These are phyloP conservation scores for Eutreptiella sp. DNA, from an alignment of 208 protist genomes.

Conservation along the genomic window DNA sequence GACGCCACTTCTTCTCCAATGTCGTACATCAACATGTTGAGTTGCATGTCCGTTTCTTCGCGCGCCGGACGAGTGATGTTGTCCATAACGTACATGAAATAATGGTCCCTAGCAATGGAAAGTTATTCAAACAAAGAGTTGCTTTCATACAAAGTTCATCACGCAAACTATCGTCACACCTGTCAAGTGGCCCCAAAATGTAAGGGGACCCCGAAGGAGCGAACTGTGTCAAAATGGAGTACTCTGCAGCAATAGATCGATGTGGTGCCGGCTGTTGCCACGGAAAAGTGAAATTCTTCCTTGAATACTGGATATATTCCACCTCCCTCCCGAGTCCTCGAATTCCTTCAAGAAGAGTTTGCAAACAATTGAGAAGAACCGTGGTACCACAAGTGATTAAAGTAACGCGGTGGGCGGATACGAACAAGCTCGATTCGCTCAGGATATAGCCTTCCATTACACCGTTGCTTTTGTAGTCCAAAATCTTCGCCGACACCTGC, in stretches of 20 bases:
- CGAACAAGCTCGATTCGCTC: slow-evolving; percentile 84
- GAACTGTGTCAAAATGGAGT: slow-evolving; percentile 56
- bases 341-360: slow-evolving; percentile 62
- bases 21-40: slow-evolving; percentile 82
- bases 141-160: no score
- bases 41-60: slow-evolving; percentile 62
- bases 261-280: slow-evolving; percentile 77
- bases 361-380: slow-evolving; percentile 76
- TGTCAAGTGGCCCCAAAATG: slow-evolving; percentile 77
- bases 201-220: slow-evolving; percentile 71
- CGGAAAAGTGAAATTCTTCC: slow-evolving; percentile 85
- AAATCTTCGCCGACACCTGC: slow-evolving; percentile 69
- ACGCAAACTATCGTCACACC: no score
- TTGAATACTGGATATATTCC: slow-evolving; percentile 78
- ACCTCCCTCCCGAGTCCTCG: slow-evolving; percentile 63
- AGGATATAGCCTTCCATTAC: slow-evolving; percentile 81
- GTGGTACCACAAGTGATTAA: slow-evolving; percentile 89
- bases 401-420: slow-evolving; percentile 75
- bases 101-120: no score
- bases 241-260: slow-evolving; percentile 66
- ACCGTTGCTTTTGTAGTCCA: slow-evolving; percentile 64
- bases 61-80: slow-evolving; percentile 59
- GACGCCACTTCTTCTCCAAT: slow-evolving; percentile 61
- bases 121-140: no score
- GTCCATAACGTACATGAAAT: slow-evolving; percentile 81